A percentile compares a stretch with the other conserved stretches of the same genome.
Evolutionary conservation across 1,284 basidiomycete species (phyloP).

Genomic region (Leccinum proliferum): DNA sequence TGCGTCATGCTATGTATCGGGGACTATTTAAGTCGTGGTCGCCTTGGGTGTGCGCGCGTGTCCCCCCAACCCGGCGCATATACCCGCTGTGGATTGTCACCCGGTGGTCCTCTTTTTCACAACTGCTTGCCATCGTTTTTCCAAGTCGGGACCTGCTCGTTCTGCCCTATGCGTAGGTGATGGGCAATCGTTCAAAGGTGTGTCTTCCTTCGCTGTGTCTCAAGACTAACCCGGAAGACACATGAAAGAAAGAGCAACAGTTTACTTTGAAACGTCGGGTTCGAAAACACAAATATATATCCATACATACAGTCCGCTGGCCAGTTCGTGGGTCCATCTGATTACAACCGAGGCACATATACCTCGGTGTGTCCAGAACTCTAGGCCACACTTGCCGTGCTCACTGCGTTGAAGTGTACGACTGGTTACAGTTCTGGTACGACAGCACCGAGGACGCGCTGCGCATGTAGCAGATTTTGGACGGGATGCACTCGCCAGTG

Average conservation of each 20-base stretch:
- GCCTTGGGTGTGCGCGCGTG: neutral
- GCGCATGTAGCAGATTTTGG: conserved; percentile 45
- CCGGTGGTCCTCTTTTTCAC: neutral
- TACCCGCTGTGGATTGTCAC: neutral
- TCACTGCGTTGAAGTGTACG: conserved; percentile 30
- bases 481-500: conserved; percentile 32
- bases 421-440: conserved; percentile 32
- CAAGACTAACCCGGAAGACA: neutral
- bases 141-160: no score
- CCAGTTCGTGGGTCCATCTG: neutral
- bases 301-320: neutral
- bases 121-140: neutral
- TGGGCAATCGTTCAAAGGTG: neutral
- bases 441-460: conserved; percentile 34
- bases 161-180: neutral
- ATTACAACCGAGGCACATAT: neutral
- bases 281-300: neutral
- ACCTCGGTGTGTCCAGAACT: neutral
- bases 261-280: neutral
- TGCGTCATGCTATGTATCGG: neutral
- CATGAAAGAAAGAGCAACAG: neutral
- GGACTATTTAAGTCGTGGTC: neutral
- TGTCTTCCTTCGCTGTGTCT: neutral
- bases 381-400: neutral
- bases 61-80: neutral